These are phyloP conservation scores for Tuber melanosporum DNA, from an alignment of 495 filamentous ascomycete genomes.

Conservation along the genomic window DNA sequence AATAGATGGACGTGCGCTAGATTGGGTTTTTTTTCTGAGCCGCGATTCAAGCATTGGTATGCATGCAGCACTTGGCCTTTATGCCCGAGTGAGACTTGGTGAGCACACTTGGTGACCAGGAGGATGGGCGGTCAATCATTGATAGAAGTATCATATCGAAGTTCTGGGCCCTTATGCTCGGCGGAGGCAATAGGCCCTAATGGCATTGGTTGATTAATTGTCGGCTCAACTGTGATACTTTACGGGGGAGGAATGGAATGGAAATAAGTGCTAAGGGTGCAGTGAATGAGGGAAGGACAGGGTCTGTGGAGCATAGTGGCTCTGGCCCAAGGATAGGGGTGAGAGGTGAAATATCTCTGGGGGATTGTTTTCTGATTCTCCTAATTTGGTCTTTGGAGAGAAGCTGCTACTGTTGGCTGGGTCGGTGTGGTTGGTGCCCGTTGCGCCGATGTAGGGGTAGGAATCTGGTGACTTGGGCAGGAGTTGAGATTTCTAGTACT, in stretches of 20 bases:
- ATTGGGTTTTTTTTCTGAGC: neutral
- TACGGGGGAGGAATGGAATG: neutral
- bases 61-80: neutral
- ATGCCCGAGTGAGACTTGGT: constrained; percentile 1
- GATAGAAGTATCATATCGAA: neutral
- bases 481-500: neutral
- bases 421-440: neutral
- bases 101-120: neutral
- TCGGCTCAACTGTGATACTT: neutral
- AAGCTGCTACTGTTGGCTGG: neutral
- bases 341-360: neutral
- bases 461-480: neutral
- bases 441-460: neutral
- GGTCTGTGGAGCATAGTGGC: neutral
- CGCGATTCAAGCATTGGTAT: neutral
- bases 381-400: neutral
- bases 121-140: neutral
- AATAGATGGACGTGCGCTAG: neutral
- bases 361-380: neutral
- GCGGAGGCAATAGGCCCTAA: neutral
- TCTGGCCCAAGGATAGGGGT: neutral
- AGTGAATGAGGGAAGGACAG: neutral
- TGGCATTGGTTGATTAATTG: neutral
- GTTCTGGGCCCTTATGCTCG: neutral
- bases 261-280: neutral